Percentiles rank a stretch among this genome's conserved stretches.
Conservation (phyloP, 2,329 filamentous ascomycete genomes). For the Akanthomyces muscarius region DNA sequence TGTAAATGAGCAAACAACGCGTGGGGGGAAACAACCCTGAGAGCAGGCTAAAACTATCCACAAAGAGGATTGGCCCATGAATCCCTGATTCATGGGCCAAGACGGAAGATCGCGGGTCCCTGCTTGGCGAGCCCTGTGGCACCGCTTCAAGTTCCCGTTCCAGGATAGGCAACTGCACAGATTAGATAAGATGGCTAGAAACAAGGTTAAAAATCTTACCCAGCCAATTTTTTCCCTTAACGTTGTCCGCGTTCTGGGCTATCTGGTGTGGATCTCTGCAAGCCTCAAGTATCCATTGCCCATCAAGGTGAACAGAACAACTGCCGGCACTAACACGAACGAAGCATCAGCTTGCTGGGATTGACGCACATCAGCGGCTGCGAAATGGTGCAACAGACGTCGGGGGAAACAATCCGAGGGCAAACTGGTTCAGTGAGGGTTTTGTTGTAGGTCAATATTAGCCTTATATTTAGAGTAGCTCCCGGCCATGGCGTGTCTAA, state of each 20-base stretch:
- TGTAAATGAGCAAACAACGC: neutral
- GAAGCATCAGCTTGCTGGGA: neutral
- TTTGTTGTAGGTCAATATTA: neutral
- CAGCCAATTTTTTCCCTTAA: no score
- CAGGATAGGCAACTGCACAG: neutral
- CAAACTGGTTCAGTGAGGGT: neutral
- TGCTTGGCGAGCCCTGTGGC: neutral
- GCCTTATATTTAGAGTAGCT: neutral
- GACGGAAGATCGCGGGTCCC: neutral
- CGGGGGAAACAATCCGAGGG: neutral
- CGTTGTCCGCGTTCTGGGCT: neutral
- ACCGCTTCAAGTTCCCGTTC: neutral
- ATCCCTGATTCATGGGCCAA: neutral
- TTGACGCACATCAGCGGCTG: neutral
- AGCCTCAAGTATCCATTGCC: neutral
- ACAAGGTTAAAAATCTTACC: neutral
- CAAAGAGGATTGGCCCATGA: neutral
- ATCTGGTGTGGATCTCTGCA: neutral
- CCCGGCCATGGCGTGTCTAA: neutral
- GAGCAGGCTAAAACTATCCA: neutral
- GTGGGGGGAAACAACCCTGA: slow-evolving; percentile 2
- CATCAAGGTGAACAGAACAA: slow-evolving; percentile 9
- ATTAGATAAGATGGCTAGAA: neutral
- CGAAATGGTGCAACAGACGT: neutral
- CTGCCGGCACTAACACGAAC: slow-evolving; percentile 5